Evolutionary conservation across 2,329 filamentous ascomycete species (phyloP).

Genomic region (Hymenoscyphus linearis): DNA sequence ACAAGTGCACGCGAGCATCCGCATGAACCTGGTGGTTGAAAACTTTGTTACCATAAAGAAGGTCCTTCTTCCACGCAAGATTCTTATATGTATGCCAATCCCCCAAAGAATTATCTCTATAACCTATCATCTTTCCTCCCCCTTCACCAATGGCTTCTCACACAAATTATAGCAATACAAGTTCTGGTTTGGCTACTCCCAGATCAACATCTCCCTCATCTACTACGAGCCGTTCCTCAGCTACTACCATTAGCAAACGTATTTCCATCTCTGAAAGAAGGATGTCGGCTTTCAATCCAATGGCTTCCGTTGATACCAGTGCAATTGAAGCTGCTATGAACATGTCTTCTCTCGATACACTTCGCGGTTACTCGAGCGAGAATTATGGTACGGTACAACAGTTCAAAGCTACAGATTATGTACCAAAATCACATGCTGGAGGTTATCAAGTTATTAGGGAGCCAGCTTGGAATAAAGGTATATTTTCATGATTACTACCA

Average conservation of each 20-base stretch:
- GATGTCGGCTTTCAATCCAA: constrained; percentile 27
- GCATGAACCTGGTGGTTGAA: constrained; percentile 1
- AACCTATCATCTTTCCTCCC: constrained; percentile 7
- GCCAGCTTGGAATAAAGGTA: constrained; percentile 63
- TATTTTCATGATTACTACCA: not conserved
- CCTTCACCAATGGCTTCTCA: constrained; percentile 26
- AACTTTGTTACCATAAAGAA: constrained; percentile 18
- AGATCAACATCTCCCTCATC: constrained; percentile 29
- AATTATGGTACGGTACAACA: constrained; percentile 52
- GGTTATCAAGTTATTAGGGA: constrained; percentile 59
- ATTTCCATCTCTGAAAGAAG: constrained; percentile 27
- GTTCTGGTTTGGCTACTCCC: constrained; percentile 28
- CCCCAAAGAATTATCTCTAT: constrained; percentile 4
- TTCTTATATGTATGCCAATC: constrained; percentile 21
- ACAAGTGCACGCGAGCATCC: not conserved
- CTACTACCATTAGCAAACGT: constrained; percentile 25
- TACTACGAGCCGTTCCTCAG: constrained; percentile 24
- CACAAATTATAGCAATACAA: constrained; percentile 21
- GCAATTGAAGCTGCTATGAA: constrained; percentile 57
- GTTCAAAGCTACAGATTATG: constrained; percentile 47
- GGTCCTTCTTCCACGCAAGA: constrained; percentile 9
- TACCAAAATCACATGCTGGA: constrained; percentile 45
- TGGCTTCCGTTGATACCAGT: constrained; percentile 42
- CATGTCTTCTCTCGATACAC: constrained; percentile 53
- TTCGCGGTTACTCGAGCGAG: constrained; percentile 55